A percentile compares a stretch with the other conserved stretches of the same genome.
phyloP scores from a whole-genome alignment of 768 basidiomycete species.

The Crassisporium funariophilum region DNA sequence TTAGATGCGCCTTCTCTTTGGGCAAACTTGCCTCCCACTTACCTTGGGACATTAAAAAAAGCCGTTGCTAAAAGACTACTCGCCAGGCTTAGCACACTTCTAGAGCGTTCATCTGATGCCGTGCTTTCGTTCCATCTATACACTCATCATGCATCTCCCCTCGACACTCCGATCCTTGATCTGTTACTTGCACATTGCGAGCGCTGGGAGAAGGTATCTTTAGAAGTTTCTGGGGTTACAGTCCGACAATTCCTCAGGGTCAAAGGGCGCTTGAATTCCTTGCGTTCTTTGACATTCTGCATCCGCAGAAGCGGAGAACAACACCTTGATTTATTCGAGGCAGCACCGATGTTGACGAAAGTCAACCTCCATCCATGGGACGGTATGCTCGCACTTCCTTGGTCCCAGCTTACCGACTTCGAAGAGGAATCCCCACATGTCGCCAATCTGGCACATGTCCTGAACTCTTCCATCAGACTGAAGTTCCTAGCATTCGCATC shows the following conservation, averaged over 20 bases:
- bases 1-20: slow-evolving; percentile 3
- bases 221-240: slow-evolving; percentile 13
- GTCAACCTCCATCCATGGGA: slow-evolving; percentile 10
- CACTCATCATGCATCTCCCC: neutral
- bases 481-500: slow-evolving; percentile 14
- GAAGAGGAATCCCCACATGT: slow-evolving; percentile 9
- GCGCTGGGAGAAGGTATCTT: slow-evolving; percentile 15
- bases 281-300: slow-evolving; percentile 12
- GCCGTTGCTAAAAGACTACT: slow-evolving; percentile 3
- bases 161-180: slow-evolving; percentile 9
- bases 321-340: slow-evolving; percentile 15
- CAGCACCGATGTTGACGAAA: slow-evolving; percentile 13
- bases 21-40: slow-evolving; percentile 7
- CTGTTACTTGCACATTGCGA: slow-evolving; percentile 17
- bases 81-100: slow-evolving; percentile 7
- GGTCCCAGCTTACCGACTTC: slow-evolving; percentile 16
- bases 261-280: slow-evolving; percentile 14
- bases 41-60: neutral
- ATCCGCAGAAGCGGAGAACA: slow-evolving; percentile 6
- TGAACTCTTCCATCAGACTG: slow-evolving; percentile 7
- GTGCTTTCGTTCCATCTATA: slow-evolving; percentile 12
- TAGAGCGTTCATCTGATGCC: slow-evolving; percentile 10
- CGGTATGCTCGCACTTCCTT: slow-evolving; percentile 14
- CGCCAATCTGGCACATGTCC: slow-evolving; percentile 4
- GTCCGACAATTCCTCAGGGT: slow-evolving; percentile 13